Base-by-base conservation (phyloP, 257 asterid species). In the Penstemon barbatus region DNA sequence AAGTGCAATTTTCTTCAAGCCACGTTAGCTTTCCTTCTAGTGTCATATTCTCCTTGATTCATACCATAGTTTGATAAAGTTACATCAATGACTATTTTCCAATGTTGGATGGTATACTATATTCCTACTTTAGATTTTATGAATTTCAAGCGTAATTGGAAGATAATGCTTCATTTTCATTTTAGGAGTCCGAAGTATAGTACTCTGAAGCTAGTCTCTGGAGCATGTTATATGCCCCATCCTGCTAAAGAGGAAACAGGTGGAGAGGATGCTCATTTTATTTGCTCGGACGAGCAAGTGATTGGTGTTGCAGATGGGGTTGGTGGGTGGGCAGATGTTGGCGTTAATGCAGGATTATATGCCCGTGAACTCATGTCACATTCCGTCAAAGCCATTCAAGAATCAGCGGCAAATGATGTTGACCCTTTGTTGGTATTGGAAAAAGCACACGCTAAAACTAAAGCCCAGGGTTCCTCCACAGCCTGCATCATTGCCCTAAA, bases 271-370 rank as follows among this genome's bases (percentile, higher is more conserved):
- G 96, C 98, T 75, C 87, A 89, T 71, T 87, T 91, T 69, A 84
- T 91, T 50, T 87, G 95, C 76, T 80, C 9, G 7, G 92, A 89
- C 19, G 94, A 89, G 80, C 93, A 85, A 80, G 92, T 57, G 42
- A 75, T 91, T 57, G 98, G 98, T 3, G 86, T 91, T 61, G 96
- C 98, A 9, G 98, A 91, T 71, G 98, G 98, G 62, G 98, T 91
- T 73, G 98, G 98, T 65, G 98, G 98, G 42, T 91, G 98, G 98
- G 96, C 98, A 57, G 95, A 91, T 53, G 84, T 83, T 57, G 96
- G 98, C 52, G 75, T 91, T 66, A 79, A 91, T 80, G 94, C 98
- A 5, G 98, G 98, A 56, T 68, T 60, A n/a, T 91, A 85, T 69
- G 83, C 98, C 9, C 90, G 95, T 18, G 89, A 89, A 66, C 95